These are phyloP conservation scores for Phlyctochytrium bullatum DNA, from an alignment of 192 early-diverging fungal genomes.

Conservation along the genomic window DNA sequence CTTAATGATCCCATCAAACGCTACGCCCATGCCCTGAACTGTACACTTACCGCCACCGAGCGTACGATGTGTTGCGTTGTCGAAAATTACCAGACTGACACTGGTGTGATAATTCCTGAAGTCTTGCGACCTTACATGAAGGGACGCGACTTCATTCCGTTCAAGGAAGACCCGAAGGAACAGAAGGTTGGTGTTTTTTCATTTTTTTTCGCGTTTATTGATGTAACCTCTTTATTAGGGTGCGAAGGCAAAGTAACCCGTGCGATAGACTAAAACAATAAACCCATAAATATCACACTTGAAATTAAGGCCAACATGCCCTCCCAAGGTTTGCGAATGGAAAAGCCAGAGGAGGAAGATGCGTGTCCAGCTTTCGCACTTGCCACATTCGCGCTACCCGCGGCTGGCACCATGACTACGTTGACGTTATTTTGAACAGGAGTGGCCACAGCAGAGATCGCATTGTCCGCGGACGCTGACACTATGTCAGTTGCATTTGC, in stretches of 20 bases:
- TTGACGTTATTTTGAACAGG: not conserved
- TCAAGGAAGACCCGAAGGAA: conserved; percentile 34
- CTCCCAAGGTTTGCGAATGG: not conserved
- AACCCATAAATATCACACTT: not conserved
- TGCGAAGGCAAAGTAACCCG: not conserved
- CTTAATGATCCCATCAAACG: conserved; percentile 90
- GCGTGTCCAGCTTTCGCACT: not conserved
- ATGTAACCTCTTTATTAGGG: not conserved
- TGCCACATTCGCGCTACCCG: not conserved
- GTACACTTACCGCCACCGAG: conserved; percentile 94
- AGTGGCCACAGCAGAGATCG: not conserved
- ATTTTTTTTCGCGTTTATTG: not conserved
- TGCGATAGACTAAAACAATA: not conserved
- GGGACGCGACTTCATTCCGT: conserved; percentile 88
- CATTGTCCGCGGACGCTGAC: not conserved
- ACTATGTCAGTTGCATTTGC: too few relatives aligned
- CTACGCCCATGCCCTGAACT: conserved; percentile 97
- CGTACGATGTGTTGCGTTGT: conserved; percentile 91
- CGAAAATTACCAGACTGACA: conserved; percentile 92
- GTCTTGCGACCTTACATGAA: conserved; percentile 92
- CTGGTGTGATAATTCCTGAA: conserved; percentile 85
- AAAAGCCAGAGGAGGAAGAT: not conserved
- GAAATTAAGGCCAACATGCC: not conserved
- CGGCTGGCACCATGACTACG: not conserved
- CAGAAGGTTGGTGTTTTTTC: not conserved